A percentile compares a stretch with the other conserved stretches of the same genome.
phyloP scores from a whole-genome alignment of 2,329 filamentous ascomycete genomes.

The Fusarium sp. region DNA sequence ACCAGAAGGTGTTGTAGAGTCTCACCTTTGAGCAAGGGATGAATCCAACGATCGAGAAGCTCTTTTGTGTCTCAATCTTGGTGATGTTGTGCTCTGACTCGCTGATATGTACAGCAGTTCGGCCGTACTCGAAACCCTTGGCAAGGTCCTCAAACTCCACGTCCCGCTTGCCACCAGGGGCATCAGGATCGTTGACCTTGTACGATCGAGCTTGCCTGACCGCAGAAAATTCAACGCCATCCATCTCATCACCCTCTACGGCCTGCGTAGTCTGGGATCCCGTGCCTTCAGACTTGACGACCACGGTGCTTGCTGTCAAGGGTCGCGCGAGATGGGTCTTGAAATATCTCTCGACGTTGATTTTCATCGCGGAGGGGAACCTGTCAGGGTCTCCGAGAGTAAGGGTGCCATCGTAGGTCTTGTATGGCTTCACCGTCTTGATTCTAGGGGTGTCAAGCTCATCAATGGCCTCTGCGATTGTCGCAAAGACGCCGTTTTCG shows the following conservation, averaged over 20 bases:
- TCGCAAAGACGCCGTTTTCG: constrained; percentile 79
- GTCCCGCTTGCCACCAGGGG: constrained; percentile 83
- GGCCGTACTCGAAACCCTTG: constrained; percentile 95
- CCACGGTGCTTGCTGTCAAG: constrained; percentile 82
- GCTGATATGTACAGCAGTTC: constrained; percentile 90
- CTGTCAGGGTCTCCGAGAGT: constrained; percentile 82
- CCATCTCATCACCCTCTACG: constrained; percentile 60
- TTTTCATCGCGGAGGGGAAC: constrained; percentile 80
- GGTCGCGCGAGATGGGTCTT: constrained; percentile 83
- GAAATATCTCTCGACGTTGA: constrained; percentile 92
- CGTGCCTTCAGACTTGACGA: constrained; percentile 64
- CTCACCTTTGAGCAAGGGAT: constrained; percentile 77
- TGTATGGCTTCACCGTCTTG: constrained; percentile 80
- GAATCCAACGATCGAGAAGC: constrained; percentile 89
- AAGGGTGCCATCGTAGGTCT: constrained; percentile 82
- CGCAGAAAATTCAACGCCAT: constrained; percentile 69
- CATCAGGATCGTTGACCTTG: constrained; percentile 79
- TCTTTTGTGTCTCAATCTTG: constrained; percentile 81
- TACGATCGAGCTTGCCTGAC: constrained; percentile 87
- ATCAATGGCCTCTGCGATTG: constrained; percentile 85
- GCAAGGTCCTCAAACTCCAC: constrained; percentile 85
- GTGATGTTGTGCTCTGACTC: constrained; percentile 89
- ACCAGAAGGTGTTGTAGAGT: background rate
- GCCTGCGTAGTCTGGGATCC: constrained; percentile 65
- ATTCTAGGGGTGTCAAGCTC: constrained; percentile 82